Evolutionary conservation across 805 yeast species (phyloP).

Genomic region (Wickerhamiella bombiphila): DNA sequence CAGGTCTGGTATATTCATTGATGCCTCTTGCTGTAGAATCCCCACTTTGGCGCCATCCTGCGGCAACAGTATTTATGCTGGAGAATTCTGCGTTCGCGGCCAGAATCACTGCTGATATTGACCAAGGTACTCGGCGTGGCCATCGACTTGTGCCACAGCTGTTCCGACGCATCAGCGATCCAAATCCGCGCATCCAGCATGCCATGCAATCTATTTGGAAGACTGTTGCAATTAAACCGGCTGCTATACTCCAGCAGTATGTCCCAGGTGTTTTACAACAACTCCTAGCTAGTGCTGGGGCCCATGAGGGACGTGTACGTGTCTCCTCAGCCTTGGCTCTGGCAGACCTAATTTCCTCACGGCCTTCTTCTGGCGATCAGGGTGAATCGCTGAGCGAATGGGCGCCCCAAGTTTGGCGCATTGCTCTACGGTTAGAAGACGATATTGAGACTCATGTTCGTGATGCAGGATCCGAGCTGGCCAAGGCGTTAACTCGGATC

Average conservation of each 20-base stretch:
- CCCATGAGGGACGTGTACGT: constrained; percentile 83
- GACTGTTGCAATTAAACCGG: constrained; percentile 42
- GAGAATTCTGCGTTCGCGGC: no score
- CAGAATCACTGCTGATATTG: constrained; percentile 52
- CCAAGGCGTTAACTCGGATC: constrained; percentile 30
- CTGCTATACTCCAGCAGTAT: constrained; percentile 40
- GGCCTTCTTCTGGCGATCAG: constrained; percentile 3
- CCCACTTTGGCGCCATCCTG: constrained; percentile 80
- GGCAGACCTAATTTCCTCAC: constrained; percentile 43
- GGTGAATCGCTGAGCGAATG: constrained; percentile 4
- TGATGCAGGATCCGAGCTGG: constrained; percentile 56
- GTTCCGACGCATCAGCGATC: constrained; percentile 75
- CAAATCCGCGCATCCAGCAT: constrained; percentile 53
- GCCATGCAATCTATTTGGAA: constrained; percentile 88
- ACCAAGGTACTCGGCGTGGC: constrained; percentile 37
- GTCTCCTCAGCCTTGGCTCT: constrained; percentile 72
- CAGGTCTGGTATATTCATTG: constrained; percentile 81
- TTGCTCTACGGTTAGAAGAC: constrained; percentile 81
- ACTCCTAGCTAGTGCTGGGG: constrained; percentile 40
- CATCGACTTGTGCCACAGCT: constrained; percentile 61
- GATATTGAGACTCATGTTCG: constrained; percentile 91
- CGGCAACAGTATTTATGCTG: constrained; percentile 87
- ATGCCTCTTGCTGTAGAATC: constrained; percentile 85
- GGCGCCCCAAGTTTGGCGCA: constrained; percentile 55
- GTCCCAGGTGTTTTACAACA: constrained; percentile 50